A percentile compares a stretch with the other conserved stretches of the same genome.
Evolutionary conservation across 148 eudicot species (phyloP).

Genomic region (Camellia lanceoleosa): DNA sequence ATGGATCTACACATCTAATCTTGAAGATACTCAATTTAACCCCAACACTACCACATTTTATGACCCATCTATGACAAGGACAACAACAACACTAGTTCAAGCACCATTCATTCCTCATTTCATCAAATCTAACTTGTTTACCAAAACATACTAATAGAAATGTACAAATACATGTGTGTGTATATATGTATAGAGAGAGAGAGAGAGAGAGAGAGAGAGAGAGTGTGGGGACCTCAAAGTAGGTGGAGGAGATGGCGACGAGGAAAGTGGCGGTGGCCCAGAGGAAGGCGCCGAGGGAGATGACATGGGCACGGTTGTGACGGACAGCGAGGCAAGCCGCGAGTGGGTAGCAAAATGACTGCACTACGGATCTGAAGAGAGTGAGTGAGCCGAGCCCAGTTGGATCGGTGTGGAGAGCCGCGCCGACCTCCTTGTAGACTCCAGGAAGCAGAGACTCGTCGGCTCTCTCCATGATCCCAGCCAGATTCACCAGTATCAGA

Average conservation of each 20-base stretch:
- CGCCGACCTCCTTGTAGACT: constrained; percentile 80
- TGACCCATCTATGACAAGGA: no score
- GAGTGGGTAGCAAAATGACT: constrained; percentile 65
- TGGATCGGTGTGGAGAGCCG: constrained; percentile 67
- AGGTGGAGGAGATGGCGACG: constrained; percentile 66
- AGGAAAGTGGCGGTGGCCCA: constrained; percentile 89
- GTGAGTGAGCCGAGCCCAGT: constrained; percentile 80
- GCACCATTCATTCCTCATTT: no score
- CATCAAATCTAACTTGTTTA: no score
- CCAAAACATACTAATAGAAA: no score
- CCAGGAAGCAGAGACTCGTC: constrained; percentile 80
- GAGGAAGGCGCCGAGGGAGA: constrained; percentile 82
- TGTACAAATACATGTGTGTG: no score
- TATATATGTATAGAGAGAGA: no score
- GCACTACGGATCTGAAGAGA: constrained; percentile 73
- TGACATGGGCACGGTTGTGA: constrained; percentile 69
- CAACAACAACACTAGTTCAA: no score
- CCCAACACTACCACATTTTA: no score
- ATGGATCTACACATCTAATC: not conserved
- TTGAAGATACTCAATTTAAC: no score
- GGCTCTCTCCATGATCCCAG: constrained; percentile 83
- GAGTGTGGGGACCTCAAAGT: constrained; percentile 41
- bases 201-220: not conserved
- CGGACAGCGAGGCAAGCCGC: constrained; percentile 68
- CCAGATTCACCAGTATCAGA: constrained; percentile 61